Percentiles rank a stretch among this genome's conserved stretches.
These are phyloP conservation scores for Fusarium sp. DNA, from an alignment of 2,329 filamentous ascomycete species.

Conservation along the genomic window DNA sequence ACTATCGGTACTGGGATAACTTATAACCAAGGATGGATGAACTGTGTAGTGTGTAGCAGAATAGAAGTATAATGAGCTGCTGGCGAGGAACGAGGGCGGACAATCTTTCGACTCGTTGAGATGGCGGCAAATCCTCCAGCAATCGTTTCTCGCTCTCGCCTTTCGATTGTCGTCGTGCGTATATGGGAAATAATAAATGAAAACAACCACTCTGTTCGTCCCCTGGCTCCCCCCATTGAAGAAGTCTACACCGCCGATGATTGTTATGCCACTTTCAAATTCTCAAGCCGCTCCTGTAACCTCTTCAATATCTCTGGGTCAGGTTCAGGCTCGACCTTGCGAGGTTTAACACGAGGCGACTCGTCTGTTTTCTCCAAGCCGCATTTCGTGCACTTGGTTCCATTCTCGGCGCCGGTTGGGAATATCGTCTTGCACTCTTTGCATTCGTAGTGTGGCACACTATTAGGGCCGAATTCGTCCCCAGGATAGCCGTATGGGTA, in stretches of 20 bases:
- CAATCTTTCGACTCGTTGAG: conserved; percentile 26
- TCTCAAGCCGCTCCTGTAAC: conserved; percentile 64
- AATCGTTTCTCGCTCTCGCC: conserved; percentile 23
- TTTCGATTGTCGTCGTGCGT: conserved; percentile 27
- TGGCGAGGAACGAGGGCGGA: conserved; percentile 15
- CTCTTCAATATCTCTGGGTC: conserved; percentile 68
- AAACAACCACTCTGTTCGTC: conserved; percentile 40
- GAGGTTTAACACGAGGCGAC: conserved; percentile 67
- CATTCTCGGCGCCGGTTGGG: conserved; percentile 58
- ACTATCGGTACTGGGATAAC: conserved; percentile 19
- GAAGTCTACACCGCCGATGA: background rate
- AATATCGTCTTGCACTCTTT: conserved; percentile 70
- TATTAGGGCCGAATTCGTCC: conserved; percentile 64
- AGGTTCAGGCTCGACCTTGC: conserved; percentile 67
- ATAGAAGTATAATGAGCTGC: conserved; percentile 32
- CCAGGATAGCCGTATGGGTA: conserved; percentile 76
- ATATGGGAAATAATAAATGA: conserved; percentile 27
- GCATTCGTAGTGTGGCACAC: conserved; percentile 66
- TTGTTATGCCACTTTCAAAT: conserved; percentile 50
- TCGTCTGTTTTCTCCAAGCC: conserved; percentile 66
- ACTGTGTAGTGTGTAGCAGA: conserved; percentile 31
- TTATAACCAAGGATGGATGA: conserved; percentile 12
- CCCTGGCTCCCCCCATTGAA: conserved; percentile 23
- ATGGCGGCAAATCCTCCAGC: conserved; percentile 10
- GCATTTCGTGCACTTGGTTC: conserved; percentile 67